These are phyloP conservation scores for Fusarium nanum DNA, from an alignment of 2,329 filamentous ascomycete genomes.

Conservation along the genomic window DNA sequence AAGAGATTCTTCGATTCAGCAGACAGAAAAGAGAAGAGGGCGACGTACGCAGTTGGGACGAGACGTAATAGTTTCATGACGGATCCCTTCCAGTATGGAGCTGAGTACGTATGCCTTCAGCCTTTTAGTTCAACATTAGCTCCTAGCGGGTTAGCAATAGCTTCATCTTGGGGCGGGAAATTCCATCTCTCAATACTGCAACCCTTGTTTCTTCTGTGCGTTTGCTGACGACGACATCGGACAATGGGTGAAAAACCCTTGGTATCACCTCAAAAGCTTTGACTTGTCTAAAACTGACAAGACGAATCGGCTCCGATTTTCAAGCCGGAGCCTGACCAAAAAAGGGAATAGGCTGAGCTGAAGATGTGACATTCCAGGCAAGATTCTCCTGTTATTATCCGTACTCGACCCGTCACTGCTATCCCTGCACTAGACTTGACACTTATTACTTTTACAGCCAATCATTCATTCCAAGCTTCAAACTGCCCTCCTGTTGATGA, in stretches of 20 bases:
- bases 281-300: conserved; percentile 5
- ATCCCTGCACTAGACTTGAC: conserved; percentile 9
- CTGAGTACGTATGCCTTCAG: conserved; percentile 26
- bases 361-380: conserved; percentile 6
- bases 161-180: conserved; percentile 4
- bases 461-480: conserved; percentile 20
- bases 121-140: not conserved
- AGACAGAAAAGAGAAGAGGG: not conserved
- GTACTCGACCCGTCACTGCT: conserved; percentile 9
- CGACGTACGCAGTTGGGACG: conserved; percentile 17
- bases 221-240: conserved; percentile 28
- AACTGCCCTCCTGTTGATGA: not conserved
- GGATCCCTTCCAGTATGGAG: conserved; percentile 21
- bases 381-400: conserved; percentile 10
- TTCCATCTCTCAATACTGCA: conserved; percentile 6
- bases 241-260: conserved; percentile 8
- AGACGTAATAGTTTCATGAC: conserved; percentile 36
- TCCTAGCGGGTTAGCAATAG: not conserved
- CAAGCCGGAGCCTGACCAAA: conserved; percentile 22
- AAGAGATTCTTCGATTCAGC: not conserved
- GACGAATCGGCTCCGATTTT: conserved; percentile 11
- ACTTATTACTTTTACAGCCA: conserved; percentile 12
- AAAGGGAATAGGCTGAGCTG: conserved; percentile 16
- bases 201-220: conserved; percentile 14
- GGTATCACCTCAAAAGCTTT: conserved; percentile 25